Percentiles rank a stretch among this genome's conserved stretches.
Evolutionary conservation across 2,329 filamentous ascomycete genomes (phyloP).

Genomic region (Monosporascus sp.): DNA sequence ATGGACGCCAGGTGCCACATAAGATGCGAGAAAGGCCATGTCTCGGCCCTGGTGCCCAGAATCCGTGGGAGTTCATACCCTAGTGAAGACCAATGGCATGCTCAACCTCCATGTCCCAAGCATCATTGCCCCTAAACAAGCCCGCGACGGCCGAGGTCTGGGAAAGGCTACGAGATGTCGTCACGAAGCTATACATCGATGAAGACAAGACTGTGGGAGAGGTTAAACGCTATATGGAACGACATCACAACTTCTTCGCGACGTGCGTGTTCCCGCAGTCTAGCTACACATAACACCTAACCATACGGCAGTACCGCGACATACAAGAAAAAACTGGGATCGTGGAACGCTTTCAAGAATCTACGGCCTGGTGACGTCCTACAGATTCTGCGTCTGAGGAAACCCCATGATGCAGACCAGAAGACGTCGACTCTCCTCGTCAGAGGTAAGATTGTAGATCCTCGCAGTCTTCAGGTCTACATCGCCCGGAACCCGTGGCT

Average conservation of each 20-base stretch:
- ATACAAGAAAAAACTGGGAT: conserved; percentile 25
- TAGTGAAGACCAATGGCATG: not conserved
- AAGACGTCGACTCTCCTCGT: conserved; percentile 20
- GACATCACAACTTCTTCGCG: conserved; percentile 21
- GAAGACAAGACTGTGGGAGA: conserved; percentile 26
- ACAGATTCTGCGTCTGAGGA: conserved; percentile 23
- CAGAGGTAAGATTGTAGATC: conserved; percentile 20
- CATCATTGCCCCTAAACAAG: conserved; percentile 13
- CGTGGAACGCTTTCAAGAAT: conserved; percentile 26
- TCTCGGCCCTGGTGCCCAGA: not conserved
- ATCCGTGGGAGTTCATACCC: not conserved
- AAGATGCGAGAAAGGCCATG: not conserved
- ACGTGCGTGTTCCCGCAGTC: conserved; percentile 15
- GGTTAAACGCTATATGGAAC: conserved; percentile 22
- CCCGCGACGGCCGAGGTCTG: conserved; percentile 22
- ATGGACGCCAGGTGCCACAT: not conserved
- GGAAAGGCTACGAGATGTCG: conserved; percentile 17
- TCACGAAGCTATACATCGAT: conserved; percentile 22
- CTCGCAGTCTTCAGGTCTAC: conserved; percentile 21
- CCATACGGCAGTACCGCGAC: conserved; percentile 16
- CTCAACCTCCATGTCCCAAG: not conserved
- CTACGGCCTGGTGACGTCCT: conserved; percentile 23
- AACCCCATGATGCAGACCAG: conserved; percentile 16
- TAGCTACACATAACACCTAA: not conserved
- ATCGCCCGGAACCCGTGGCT: conserved; percentile 23